A percentile compares a stretch with the other conserved stretches of the same genome.
Evolutionary conservation across 495 filamentous ascomycete species (phyloP).

Genomic region (Penicillium crystallinum): DNA sequence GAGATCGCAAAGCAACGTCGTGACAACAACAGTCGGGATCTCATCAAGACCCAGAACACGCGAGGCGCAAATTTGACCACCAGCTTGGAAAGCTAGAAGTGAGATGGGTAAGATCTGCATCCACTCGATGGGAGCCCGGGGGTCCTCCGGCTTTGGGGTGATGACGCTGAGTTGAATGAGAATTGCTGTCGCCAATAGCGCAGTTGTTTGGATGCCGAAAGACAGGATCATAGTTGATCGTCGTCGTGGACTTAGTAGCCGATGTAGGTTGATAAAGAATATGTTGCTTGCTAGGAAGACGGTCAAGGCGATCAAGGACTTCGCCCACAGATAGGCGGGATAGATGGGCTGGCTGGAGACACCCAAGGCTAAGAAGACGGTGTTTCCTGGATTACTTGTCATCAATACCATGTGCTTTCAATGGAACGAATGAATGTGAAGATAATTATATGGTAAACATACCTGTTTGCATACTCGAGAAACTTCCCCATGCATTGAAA

Average conservation of each 20-base stretch:
- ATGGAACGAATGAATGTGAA: too few species aligned
- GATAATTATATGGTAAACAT: conserved; percentile 12
- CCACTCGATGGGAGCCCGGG: conserved; percentile 31
- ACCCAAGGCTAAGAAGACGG: conserved; percentile 37
- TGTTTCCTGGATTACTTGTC: conserved; percentile 26
- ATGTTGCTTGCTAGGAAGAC: conserved; percentile 32
- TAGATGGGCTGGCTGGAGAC: conserved; percentile 32
- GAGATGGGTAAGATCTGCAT: conserved; percentile 44
- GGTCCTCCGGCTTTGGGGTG: conserved; percentile 29
- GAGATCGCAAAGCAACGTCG: conserved; percentile 60
- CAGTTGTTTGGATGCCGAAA: conserved; percentile 50
- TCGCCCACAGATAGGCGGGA: conserved; percentile 39
- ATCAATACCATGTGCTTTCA: background rate
- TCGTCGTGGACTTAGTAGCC: conserved; percentile 27
- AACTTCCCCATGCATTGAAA: conserved; percentile 50
- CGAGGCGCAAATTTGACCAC: conserved; percentile 60
- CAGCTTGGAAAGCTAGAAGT: conserved; percentile 63
- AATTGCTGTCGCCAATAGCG: conserved; percentile 48
- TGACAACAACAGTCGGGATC: conserved; percentile 67
- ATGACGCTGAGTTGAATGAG: conserved; percentile 45
- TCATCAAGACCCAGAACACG: conserved; percentile 58
- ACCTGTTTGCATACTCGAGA: conserved; percentile 55
- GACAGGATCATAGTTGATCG: conserved; percentile 50
- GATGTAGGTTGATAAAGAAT: conserved; percentile 32
- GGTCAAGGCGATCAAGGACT: conserved; percentile 33